Evolutionary conservation across 805 yeast species (phyloP), one percentile per base, ranked within the genome.

Genomic region (Jamesozyma gamospora): DNA sequence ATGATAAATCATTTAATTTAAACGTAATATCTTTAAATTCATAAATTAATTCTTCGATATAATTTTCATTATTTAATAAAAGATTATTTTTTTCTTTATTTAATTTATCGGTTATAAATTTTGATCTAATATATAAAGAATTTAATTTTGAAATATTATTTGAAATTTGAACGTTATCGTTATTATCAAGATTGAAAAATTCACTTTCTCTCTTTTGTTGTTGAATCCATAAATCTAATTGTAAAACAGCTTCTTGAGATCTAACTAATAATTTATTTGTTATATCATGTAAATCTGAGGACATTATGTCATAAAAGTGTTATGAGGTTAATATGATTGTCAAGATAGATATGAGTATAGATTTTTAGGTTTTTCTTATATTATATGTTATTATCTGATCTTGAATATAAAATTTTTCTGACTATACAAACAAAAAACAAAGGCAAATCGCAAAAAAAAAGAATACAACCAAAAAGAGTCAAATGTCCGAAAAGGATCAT

Each of bases 211-310:
- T 27, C 31, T 51, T 51, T 38, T 57, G 54, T 25, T 50, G 44
- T 32, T 53, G 46, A 2, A 58, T 47, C 53, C 61, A 55, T 15
- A 47, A 34, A 34, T 56, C 63, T 28, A 58, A 40, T 34, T 52
- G 62, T 31, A 46, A 33, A 4, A 58, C 47, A 27, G 61, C 59
- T 25, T 57, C 61, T 36, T 56, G 56, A 1, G 62, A 55, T 27
- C 57, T 48, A 8, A 38, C 41, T 28, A 59, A 38, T 30, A 57
- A 41, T 13, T 47, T 48, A 41, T 52, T 53, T 9, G 61, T 48
- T 3, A 57, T 44, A n/a, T 52, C 51, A 16, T 47, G 50, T 33
- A 55, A 34, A 24, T 11, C 4, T 25, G 30, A 4, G 13, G 30
- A 28, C 15, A 14, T 28, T 4, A 5, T 30, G n/a, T n/a, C n/a